Evolutionary conservation across 768 basidiomycete genomes (phyloP), one percentile per base, ranked within the genome.

Genomic region (Lactarius quietus): DNA sequence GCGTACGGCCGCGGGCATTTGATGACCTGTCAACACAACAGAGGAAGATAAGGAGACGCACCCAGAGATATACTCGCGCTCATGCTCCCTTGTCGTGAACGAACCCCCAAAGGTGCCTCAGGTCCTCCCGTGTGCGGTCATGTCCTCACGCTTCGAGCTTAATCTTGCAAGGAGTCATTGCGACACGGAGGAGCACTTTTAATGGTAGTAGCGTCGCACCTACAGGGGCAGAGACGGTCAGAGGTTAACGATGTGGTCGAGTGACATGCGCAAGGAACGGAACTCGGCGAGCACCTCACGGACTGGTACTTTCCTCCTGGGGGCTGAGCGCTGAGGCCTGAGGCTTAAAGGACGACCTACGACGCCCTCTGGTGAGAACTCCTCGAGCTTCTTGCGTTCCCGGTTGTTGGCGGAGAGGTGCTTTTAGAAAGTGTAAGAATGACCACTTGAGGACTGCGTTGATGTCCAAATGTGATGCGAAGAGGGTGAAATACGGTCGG

Each of bases 241-340:
- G 1, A 96, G 78, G 72, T 98, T 94, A 69, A 96, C 89, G 14
- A 96, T 76, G 72, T 95, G 95, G 33, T 92, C 89, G 57, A 82
- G 79, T 6, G 95, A 93, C 66, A 98, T 85, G 36, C 84, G 65
- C 10, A 82, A 76, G 8, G 81, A 78, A 26, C 89, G 82, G 71
- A 98, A 98, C 69, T 98, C 95, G n/a, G 82, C 74, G 31, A 98
- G 74, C 0, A 96, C 86, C 74, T 98, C 96, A 48, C 81, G 78
- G 53, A 95, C 88, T 0, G 92, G 70, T 92, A 90, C 7, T 98
- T 59, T 98, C 96, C 57, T 96, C 94, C 95, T 97, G 64, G 20
- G 18, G 55, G 33, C 31, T 6, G 17, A 33, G 10, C 26, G 29
- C n/a, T n/a, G 8, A 20, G 41, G 39, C 6, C 15, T 10, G 26